Conservation (phyloP, 2,329 filamentous ascomycete species). For the Colletotrichum australisinense region DNA sequence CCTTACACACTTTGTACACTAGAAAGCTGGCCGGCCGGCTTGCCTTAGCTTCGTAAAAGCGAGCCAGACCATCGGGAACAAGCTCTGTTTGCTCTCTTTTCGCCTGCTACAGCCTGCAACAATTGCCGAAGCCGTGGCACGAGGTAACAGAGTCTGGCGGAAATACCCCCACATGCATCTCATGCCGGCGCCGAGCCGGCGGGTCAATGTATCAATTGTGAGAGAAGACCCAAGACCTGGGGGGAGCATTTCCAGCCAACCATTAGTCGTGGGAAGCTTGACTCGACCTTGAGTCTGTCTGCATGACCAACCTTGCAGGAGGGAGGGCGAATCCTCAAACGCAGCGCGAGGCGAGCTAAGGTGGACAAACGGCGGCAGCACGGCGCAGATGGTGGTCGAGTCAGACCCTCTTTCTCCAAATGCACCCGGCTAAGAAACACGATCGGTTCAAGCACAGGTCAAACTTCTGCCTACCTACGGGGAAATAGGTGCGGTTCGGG, state of each 20-base stretch:
- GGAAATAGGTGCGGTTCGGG: background rate
- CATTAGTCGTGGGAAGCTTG: background rate
- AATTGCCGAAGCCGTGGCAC: constrained; percentile 19
- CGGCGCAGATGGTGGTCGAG: constrained; percentile 10
- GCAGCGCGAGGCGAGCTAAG: constrained; percentile 1
- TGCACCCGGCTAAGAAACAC: background rate
- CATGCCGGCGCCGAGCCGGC: constrained; percentile 11
- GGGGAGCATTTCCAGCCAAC: background rate
- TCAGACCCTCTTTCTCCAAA: constrained; percentile 3
- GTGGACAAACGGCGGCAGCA: background rate
- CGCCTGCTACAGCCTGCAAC: background rate
- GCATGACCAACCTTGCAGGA: constrained; percentile 26
- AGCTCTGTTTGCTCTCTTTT: no score
- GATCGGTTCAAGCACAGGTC: background rate
- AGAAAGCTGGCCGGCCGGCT: no score
- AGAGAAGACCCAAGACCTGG: background rate
- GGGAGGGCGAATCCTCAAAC: background rate
- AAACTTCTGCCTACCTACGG: background rate
- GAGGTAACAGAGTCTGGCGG: background rate
- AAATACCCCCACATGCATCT: background rate
- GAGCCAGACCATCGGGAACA: background rate
- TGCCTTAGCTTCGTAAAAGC: background rate
- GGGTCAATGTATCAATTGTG: background rate
- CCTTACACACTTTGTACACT: background rate
- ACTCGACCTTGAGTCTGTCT: constrained; percentile 4